Conservation (phyloP, 2,329 filamentous ascomycete species). For the Arthrobotrys iridis region DNA sequence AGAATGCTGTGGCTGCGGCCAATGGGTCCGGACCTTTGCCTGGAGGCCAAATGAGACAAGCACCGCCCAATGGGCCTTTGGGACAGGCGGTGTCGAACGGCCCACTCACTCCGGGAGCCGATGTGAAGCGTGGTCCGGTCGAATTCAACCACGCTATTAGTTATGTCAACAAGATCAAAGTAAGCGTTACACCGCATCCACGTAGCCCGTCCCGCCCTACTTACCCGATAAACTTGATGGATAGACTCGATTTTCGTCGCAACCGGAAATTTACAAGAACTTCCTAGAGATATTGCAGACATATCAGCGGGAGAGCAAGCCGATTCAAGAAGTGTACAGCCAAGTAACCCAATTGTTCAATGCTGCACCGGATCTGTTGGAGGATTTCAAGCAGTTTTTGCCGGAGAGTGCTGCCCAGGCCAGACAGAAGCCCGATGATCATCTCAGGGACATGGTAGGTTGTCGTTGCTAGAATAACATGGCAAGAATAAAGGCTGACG, state of each 20-base stretch:
- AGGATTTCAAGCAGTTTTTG: constrained; percentile 98
- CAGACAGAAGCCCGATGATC: constrained; percentile 68
- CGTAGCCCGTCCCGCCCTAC: neutral
- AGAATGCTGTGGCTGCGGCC: constrained; percentile 66
- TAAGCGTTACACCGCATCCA: constrained; percentile 62
- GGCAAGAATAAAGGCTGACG: neutral
- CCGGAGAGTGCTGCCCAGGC: constrained; percentile 83
- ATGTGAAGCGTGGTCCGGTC: constrained; percentile 86
- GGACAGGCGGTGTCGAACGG: constrained; percentile 69
- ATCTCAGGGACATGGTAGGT: constrained; percentile 60
- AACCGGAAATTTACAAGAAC: constrained; percentile 98
- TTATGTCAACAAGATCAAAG: constrained; percentile 99
- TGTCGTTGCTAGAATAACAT: neutral
- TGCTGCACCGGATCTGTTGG: constrained; percentile 88
- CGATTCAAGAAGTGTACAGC: constrained; percentile 96
- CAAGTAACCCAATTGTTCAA: constrained; percentile 96
- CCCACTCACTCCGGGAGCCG: constrained; percentile 62
- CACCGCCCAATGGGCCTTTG: constrained; percentile 71
- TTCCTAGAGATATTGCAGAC: constrained; percentile 98
- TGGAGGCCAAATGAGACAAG: constrained; percentile 65
- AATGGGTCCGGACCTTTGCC: constrained; percentile 62
- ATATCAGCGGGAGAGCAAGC: constrained; percentile 96
- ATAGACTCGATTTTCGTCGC: constrained; percentile 94
- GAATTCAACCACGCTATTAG: constrained; percentile 99
- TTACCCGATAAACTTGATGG: neutral